Percentiles rank a stretch among this genome's conserved stretches.
Conservation (phyloP, 2,329 filamentous ascomycete species). For the Teratosphaeria epicoccoides region DNA sequence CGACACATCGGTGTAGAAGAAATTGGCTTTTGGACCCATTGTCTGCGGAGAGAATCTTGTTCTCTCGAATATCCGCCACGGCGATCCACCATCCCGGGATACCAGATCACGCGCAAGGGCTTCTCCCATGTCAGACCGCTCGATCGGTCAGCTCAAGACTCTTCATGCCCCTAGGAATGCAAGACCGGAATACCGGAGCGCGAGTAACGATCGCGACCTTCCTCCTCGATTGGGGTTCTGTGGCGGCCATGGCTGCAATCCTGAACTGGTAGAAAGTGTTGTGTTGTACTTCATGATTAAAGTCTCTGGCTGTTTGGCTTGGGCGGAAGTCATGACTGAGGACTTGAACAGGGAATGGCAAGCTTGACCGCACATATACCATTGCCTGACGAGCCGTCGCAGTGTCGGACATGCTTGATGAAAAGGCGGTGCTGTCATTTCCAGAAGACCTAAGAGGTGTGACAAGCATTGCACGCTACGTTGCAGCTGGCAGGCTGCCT, state of each 20-base stretch:
- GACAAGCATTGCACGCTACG: background rate
- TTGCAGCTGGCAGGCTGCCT: background rate
- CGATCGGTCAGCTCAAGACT: background rate
- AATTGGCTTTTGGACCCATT: conserved; percentile 4
- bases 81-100: conserved; percentile 7
- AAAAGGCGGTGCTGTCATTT: background rate
- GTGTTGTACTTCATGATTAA: background rate
- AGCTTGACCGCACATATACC: background rate
- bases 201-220: conserved; percentile 9
- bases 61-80: conserved; percentile 8
- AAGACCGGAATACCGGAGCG: conserved; percentile 5
- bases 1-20: conserved; percentile 9
- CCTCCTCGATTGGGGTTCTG: background rate
- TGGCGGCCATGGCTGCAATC: background rate
- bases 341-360: background rate
- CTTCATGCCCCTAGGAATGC: background rate
- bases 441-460: background rate
- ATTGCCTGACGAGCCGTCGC: background rate
- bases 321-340: background rate
- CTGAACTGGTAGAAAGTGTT: background rate
- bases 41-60: conserved; percentile 1
- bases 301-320: background rate
- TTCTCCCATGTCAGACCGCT: conserved; percentile 11
- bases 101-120: conserved; percentile 8
- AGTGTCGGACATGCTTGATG: background rate